phyloP scores from a whole-genome alignment of 768 basidiomycete species.

The Panaeolus papilionaceus region DNA sequence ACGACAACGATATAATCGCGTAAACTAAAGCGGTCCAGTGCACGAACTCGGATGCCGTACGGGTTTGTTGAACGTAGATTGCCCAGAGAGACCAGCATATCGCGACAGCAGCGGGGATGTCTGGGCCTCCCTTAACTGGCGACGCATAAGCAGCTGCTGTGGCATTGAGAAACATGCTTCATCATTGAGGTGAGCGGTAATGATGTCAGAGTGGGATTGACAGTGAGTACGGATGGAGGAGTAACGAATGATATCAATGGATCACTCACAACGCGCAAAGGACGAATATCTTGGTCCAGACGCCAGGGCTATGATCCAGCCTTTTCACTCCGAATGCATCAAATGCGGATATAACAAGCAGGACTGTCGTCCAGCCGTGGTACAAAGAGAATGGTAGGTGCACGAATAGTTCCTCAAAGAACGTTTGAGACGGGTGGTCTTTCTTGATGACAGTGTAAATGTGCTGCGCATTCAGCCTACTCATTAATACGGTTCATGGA shows the following conservation, averaged over 20 bases:
- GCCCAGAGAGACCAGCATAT: conserved; percentile 95
- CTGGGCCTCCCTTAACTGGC: conserved; percentile 80
- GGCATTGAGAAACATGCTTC: conserved; percentile 88
- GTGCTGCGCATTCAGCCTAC: conserved; percentile 55
- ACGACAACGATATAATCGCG: conserved; percentile 83
- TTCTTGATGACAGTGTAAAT: conserved; percentile 97
- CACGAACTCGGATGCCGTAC: conserved; percentile 64
- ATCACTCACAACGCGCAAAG: conserved; percentile 82
- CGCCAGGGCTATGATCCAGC: conserved; percentile 63
- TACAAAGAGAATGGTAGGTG: conserved; percentile 97
- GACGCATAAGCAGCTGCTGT: conserved; percentile 94
- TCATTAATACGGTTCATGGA: conserved; percentile 18
- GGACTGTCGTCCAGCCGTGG: conserved; percentile 91
- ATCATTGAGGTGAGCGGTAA: conserved; percentile 13
- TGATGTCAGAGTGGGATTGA: background rate
- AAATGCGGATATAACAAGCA: conserved; percentile 82
- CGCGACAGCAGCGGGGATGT: conserved; percentile 89
- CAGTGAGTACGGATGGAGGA: background rate
- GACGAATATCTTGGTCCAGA: conserved; percentile 95
- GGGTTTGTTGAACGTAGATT: conserved; percentile 80
- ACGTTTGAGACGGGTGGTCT: conserved; percentile 66
- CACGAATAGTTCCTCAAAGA: conserved; percentile 85
- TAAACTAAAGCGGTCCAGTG: conserved; percentile 91
- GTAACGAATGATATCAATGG: background rate
- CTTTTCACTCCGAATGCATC: conserved; percentile 90